Evolutionary conservation across 495 filamentous ascomycete genomes (phyloP).

Genomic region (Aspergillus hancockii): DNA sequence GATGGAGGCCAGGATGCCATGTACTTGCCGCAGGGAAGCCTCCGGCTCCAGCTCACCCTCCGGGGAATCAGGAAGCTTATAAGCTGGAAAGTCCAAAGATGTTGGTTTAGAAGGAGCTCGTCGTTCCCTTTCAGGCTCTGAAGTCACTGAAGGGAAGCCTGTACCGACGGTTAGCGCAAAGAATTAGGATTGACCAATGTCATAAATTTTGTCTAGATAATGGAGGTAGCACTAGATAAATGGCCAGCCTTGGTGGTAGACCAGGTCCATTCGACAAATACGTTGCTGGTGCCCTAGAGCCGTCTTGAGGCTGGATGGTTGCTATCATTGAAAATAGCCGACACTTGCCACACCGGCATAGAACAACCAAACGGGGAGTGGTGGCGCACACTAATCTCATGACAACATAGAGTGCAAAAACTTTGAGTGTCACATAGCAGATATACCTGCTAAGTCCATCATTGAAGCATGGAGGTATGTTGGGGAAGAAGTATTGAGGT

Average conservation of each 20-base stretch:
- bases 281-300: no score
- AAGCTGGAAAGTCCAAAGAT: slow-evolving; percentile 51
- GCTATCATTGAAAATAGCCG: background rate
- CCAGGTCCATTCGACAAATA: background rate
- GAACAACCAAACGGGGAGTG: background rate
- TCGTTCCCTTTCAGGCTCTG: slow-evolving; percentile 45
- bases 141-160: slow-evolving; percentile 38
- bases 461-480: background rate
- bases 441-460: background rate
- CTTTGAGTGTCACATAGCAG: background rate
- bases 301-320: background rate
- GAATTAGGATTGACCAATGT: background rate
- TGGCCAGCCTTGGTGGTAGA: background rate
- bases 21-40: slow-evolving; percentile 37
- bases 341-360: background rate
- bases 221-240: background rate
- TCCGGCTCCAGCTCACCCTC: slow-evolving; percentile 27
- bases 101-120: slow-evolving; percentile 47
- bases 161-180: background rate
- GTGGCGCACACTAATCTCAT: background rate
- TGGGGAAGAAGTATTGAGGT: slow-evolving; percentile 1
- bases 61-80: slow-evolving; percentile 32
- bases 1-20: slow-evolving; percentile 46
- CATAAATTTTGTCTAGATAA: background rate
- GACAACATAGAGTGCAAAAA: background rate